Percentiles rank a stretch among this genome's conserved stretches.
Evolutionary conservation across 2,329 filamentous ascomycete species (phyloP).

Genomic region (Septoria linicola): DNA sequence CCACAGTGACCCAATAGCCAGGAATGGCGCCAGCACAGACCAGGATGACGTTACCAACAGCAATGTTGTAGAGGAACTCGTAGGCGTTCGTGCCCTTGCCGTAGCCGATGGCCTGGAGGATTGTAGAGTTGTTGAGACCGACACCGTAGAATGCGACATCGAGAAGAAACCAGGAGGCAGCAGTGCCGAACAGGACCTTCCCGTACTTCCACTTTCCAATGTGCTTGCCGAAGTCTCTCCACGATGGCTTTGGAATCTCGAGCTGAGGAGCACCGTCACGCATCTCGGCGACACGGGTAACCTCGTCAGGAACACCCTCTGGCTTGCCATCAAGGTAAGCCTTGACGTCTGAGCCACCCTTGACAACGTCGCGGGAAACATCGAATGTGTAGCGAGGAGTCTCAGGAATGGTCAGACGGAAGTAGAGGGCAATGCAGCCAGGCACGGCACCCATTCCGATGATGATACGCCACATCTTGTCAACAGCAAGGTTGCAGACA

Average conservation of each 20-base stretch:
- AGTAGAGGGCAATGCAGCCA: constrained; percentile 79
- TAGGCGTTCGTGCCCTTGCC: constrained; percentile 64
- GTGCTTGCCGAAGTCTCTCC: constrained; percentile 68
- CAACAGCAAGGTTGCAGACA: constrained; percentile 67
- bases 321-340: constrained; percentile 69
- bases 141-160: constrained; percentile 61
- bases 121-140: constrained; percentile 72
- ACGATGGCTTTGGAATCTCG: constrained; percentile 68
- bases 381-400: constrained; percentile 88
- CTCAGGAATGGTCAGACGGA: constrained; percentile 82
- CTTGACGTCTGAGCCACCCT: constrained; percentile 69
- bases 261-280: constrained; percentile 56
- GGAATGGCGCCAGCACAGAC: constrained; percentile 77
- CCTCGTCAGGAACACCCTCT: constrained; percentile 65
- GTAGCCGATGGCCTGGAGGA: constrained; percentile 71
- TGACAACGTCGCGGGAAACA: constrained; percentile 70
- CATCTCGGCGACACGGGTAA: constrained; percentile 60
- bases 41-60: constrained; percentile 75
- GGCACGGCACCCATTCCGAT: constrained; percentile 81
- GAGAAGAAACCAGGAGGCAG: constrained; percentile 80
- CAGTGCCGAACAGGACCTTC: constrained; percentile 72
- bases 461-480: constrained; percentile 83
- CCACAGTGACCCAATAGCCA: constrained; percentile 78
- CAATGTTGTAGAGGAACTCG: constrained; percentile 68
- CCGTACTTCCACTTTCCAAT: constrained; percentile 71